These are phyloP conservation scores for Cucumis cinereus DNA, from an alignment of 306 rosid species.

Conservation along the genomic window DNA sequence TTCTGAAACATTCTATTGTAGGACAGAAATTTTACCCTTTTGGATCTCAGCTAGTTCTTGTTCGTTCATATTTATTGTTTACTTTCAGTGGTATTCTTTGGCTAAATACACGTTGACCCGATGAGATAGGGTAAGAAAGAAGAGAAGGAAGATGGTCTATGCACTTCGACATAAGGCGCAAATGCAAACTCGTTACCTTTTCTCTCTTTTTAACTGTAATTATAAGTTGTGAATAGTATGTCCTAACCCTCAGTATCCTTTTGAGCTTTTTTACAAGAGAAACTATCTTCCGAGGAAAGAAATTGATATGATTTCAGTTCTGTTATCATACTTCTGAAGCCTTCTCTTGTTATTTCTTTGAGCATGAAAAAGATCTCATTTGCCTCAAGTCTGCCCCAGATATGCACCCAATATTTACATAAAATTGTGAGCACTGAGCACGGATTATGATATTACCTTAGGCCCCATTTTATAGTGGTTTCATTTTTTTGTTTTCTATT, in stretches of 20 bases:
- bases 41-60: slow-evolving; percentile 1
- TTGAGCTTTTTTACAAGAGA: neutral
- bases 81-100: neutral
- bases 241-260: neutral
- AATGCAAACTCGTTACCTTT: neutral
- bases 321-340: neutral
- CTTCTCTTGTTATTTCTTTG: neutral
- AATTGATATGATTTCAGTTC: slow-evolving; percentile 1
- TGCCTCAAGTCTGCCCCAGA: neutral
- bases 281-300: neutral
- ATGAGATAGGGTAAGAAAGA: neutral
- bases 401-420: neutral
- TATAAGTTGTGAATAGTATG: neutral
- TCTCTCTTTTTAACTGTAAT: neutral
- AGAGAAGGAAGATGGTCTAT: neutral
- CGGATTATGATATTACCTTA: neutral
- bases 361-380: neutral
- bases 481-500: too few relatives aligned
- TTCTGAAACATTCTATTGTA: neutral
- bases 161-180: neutral
- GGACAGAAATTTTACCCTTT: neutral
- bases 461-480: neutral
- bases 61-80: neutral
- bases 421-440: neutral
- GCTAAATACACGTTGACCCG: neutral